Conservation (phyloP, 768 basidiomycete genomes). For the Mrakia frigida region DNA sequence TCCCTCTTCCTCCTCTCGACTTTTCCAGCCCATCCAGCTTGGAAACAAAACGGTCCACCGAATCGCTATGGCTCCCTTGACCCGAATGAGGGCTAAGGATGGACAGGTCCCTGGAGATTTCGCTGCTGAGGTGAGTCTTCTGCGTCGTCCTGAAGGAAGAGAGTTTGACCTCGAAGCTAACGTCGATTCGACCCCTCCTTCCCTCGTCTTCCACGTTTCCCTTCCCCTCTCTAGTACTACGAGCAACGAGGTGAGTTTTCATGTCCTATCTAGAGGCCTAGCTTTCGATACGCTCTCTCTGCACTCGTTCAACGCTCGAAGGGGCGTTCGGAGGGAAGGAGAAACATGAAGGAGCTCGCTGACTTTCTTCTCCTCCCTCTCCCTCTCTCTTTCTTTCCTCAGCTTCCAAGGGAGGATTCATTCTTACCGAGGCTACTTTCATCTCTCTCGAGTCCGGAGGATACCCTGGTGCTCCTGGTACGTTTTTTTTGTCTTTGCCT, state of each 20-base stretch:
- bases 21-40: conserved; percentile 15
- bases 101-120: conserved; percentile 35
- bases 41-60: conserved; percentile 25
- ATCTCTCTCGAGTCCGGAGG: conserved; percentile 45
- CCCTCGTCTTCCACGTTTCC: no score
- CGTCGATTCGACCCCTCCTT: no score
- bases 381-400: not conserved
- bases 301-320: no score
- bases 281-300: not conserved
- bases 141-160: no score
- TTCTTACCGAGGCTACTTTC: conserved; percentile 56
- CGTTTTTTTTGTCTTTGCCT: not conserved
- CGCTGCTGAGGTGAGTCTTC: conserved; percentile 30
- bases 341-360: not conserved
- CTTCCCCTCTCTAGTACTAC: no score
- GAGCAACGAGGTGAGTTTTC: conserved; percentile 36
- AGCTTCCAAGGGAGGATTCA: conserved; percentile 49
- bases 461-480: conserved; percentile 17
- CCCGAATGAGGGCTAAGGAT: conserved; percentile 36
- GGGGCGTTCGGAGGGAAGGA: not conserved
- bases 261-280: not conserved
- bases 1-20: conserved; percentile 6
- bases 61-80: conserved; percentile 42
- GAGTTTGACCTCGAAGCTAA: no score
- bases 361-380: not conserved